Base-by-base conservation (phyloP, 2,329 filamentous ascomycete genomes). In the Zalaria sp. region DNA sequence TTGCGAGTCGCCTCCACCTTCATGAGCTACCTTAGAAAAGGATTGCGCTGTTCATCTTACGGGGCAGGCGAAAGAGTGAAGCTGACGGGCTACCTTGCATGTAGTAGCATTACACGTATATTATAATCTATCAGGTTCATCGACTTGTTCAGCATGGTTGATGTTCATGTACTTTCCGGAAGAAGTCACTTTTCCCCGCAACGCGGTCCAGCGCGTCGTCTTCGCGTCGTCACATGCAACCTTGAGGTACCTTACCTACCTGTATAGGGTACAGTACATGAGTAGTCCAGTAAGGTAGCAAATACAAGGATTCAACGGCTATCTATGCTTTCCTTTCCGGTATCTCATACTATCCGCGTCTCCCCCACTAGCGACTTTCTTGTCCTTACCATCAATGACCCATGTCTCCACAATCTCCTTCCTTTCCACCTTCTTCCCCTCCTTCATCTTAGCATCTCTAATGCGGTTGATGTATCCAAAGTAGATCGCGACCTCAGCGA, bases 401-500 rank as follows among this genome's bases (percentile, higher is more conserved):
- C 83, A 88, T 2, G 77, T 85, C 47, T 81, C 71, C 11, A 83
- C 62, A 27, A 89, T 72, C 54, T 83, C 67, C 59, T 77, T 83
- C 11, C 74, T 68, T 60, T 87, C 83, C 32, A 70, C 71, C 35
- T 70, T 64, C 43, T 67, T 70, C 43, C 66, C 69, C 47, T 82
- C 77, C 48, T 70, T 74, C 47, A 68, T 67, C 56, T 80, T 83
- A 1, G 80, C 79, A 50, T 86, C 72, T 1, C 71, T 68, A 52
- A 88, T 69, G 46, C 81, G 75, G 66, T 81, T 76, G 36, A 85
- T 68, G 54, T 87, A 91, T 4, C 79, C 81, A 5, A 73, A 72
- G 54, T 89, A 89, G 4, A 91, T 79, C 1, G 73, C 79, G 1
- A 89, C 81, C 58, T 91, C 84, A 0, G 83, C 83, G 29, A 86